Base-by-base conservation (phyloP, 768 basidiomycete species). In the Tremella fuciformis region DNA sequence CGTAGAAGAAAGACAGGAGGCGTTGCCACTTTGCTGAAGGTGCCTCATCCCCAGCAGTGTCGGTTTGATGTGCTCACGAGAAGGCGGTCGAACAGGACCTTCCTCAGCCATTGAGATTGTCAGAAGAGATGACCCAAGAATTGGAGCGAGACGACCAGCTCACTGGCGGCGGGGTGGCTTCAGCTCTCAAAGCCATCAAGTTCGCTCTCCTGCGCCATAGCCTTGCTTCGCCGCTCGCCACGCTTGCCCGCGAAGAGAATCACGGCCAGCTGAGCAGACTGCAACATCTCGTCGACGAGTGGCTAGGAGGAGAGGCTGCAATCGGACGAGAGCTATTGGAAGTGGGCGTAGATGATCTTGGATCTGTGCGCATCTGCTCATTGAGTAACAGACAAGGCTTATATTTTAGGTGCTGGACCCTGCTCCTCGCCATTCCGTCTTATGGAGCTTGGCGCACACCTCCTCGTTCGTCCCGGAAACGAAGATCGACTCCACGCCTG, bases 151-250 rank as follows among this genome's bases (percentile, higher is more conserved):
- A 61, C 3, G 69, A 73, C 44, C 53, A 54, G 13, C 44, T 58
- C 51, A 55, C 48, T 47, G 71, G 66, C 26, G 65, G 66, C 4
- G 71, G 71, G 11, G 22, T 64, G 1, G 42, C 58, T 7, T 50
- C 44, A 15, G 50, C 59, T 0, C 41, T 73, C 46, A 70, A 68
- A 51, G 53, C 64, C 0, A 41, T 73, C 2, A 67, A 67, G 48
- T 67, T 70, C 50, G 50, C 67, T 58, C 26, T 72, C 21, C 42
- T 72, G n/a, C 59, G 57, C 22, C 63, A 72, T 51, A 57, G 57
- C 8, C 42, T 63, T 19, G 57, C 63, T 53, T 64, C 68, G 6
- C 56, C 66, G 26, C 57, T 70, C 2, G 41, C 63, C 26, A 18
- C 21, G 3, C 24, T 66, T 1, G 64, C 53, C 19, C 15, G 13